A percentile compares a stretch with the other conserved stretches of the same genome.
Evolutionary conservation across 352 stramenopile genomes (phyloP).

Genomic region (Globisporangium megalacanthum): DNA sequence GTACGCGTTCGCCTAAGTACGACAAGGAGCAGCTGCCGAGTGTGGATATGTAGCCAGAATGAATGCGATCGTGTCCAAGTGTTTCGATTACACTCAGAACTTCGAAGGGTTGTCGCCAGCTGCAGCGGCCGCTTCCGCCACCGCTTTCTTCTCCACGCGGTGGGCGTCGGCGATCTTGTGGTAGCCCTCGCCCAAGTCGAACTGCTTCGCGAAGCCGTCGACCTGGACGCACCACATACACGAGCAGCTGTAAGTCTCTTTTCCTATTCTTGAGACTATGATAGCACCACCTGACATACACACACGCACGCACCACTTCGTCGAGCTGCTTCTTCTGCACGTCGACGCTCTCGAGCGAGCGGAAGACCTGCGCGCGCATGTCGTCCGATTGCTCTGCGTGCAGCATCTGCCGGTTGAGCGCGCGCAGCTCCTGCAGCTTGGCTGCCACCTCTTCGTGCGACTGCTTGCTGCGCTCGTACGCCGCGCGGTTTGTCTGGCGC

Average conservation of each 20-base stretch:
- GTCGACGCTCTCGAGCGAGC: conserved; percentile 43
- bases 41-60: no score
- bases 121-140: conserved; percentile 12
- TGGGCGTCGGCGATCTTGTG: conserved; percentile 61
- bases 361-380: conserved; percentile 50
- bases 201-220: conserved; percentile 69
- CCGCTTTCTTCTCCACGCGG: conserved; percentile 28
- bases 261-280: not conserved
- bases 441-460: conserved; percentile 48
- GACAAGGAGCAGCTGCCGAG: not conserved
- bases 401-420: conserved; percentile 54
- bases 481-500: conserved; percentile 59
- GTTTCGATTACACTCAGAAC: not conserved
- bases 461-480: conserved; percentile 57
- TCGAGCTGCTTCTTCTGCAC: conserved; percentile 67
- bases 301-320: conserved; percentile 26
- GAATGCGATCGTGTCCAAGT: not conserved
- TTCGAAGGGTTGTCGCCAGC: conserved; percentile 1
- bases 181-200: conserved; percentile 63
- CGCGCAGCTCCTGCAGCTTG: conserved; percentile 56
- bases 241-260: not conserved
- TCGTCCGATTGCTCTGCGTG: conserved; percentile 48
- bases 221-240: conserved; percentile 18
- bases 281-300: not conserved
- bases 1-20: conserved; percentile 2